Evolutionary conservation across 305 asterid genomes (phyloP).

Genomic region (Striga hermonthica): DNA sequence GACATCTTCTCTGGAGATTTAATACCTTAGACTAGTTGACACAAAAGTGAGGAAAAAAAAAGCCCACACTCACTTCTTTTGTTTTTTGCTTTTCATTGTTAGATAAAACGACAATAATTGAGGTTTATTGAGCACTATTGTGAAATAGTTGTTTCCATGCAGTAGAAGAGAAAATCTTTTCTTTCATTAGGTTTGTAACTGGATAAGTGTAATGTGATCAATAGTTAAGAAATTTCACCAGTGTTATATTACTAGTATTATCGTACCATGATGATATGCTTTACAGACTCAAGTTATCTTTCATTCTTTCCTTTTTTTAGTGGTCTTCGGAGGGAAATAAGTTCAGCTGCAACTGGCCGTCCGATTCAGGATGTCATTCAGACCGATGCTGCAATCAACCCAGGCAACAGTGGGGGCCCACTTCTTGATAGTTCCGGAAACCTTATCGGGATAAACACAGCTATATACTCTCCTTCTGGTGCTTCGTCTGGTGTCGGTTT

Average conservation of each 20-base stretch:
- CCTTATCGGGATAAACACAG: slow-evolving; percentile 96
- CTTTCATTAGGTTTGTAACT: neutral
- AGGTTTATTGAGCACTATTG: neutral
- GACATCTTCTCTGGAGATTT: slow-evolving; percentile 2
- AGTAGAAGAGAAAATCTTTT: neutral
- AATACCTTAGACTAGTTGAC: neutral
- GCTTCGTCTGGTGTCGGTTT: slow-evolving; percentile 99
- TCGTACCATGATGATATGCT: slow-evolving; percentile 9
- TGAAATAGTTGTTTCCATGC: slow-evolving; percentile 8
- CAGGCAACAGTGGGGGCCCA: slow-evolving; percentile 99
- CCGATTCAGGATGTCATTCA: slow-evolving; percentile 98
- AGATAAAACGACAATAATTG: neutral
- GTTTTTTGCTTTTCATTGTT: slow-evolving; percentile 11
- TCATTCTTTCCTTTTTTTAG: slow-evolving; percentile 34
- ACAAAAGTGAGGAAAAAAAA: too few species aligned
- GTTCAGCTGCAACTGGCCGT: slow-evolving; percentile 98
- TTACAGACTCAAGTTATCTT: slow-evolving; percentile 12
- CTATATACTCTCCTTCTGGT: slow-evolving; percentile 98
- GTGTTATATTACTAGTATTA: slow-evolving; percentile 5
- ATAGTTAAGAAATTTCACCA: slow-evolving; percentile 1
- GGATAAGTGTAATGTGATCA: slow-evolving; percentile 16
- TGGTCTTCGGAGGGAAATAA: slow-evolving; percentile 93
- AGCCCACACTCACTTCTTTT: too few species aligned
- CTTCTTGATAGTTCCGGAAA: slow-evolving; percentile 94
- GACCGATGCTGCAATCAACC: slow-evolving; percentile 97